Percentiles rank a stretch among this genome's conserved stretches.
phyloP scores from a whole-genome alignment of 1,284 basidiomycete genomes.

The Lentinula novae-zelandiae region DNA sequence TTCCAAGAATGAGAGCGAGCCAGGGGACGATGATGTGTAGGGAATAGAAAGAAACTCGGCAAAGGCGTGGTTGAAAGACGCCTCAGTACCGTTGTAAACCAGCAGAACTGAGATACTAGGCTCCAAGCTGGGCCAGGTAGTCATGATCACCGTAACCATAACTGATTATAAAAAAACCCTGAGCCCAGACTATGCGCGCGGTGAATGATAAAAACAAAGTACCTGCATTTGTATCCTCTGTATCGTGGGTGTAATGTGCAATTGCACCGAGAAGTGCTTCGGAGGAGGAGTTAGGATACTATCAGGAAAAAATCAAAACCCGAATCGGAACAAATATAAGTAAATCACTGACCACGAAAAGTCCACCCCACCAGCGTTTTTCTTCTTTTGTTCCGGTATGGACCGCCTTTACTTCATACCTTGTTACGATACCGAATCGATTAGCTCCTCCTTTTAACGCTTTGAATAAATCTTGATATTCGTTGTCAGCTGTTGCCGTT shows the following conservation, averaged over 20 bases:
- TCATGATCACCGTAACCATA: background rate
- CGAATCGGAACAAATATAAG: background rate
- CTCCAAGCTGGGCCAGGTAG: slow-evolving; percentile 15
- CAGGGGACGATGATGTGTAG: slow-evolving; percentile 20
- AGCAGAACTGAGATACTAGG: slow-evolving; percentile 15
- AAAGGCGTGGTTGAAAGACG: slow-evolving; percentile 28
- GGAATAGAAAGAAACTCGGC: slow-evolving; percentile 36
- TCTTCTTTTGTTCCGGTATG: slow-evolving; percentile 31
- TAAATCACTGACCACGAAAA: slow-evolving; percentile 25
- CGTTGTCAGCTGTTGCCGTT: slow-evolving; percentile 32
- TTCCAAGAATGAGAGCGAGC: slow-evolving; percentile 29
- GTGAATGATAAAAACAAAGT: slow-evolving; percentile 1
- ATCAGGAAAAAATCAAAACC: background rate
- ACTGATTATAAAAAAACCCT: background rate
- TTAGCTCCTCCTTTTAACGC: slow-evolving; percentile 37
- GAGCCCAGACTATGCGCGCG: background rate
- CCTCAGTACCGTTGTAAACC: slow-evolving; percentile 30
- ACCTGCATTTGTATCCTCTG: slow-evolving; percentile 35
- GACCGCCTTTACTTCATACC: slow-evolving; percentile 31
- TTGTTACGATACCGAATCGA: slow-evolving; percentile 39
- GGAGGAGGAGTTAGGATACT: slow-evolving; percentile 25
- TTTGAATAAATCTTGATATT: slow-evolving; percentile 34
- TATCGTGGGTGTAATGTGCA: slow-evolving; percentile 30
- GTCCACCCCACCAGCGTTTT: slow-evolving; percentile 33
- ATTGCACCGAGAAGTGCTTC: slow-evolving; percentile 30